phyloP scores from a whole-genome alignment of 345 rosid species.

The Aethionema arabicum region DNA sequence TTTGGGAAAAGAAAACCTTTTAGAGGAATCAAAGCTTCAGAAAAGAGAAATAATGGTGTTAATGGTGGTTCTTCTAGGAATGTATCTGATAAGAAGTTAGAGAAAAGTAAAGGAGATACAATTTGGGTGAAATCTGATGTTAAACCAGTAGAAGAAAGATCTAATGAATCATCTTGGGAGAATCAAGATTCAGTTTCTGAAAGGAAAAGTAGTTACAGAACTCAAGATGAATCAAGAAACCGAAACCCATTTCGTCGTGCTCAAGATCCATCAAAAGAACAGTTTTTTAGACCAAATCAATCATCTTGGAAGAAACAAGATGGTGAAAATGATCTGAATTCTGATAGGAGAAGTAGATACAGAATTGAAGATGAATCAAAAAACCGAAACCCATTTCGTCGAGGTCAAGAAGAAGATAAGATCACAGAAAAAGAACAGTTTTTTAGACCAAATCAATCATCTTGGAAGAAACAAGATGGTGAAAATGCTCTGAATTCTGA shows the following conservation, averaged over 20 bases:
- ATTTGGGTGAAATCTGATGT: slow-evolving; percentile 39
- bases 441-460: slow-evolving; percentile 26
- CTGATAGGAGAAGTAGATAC: slow-evolving; percentile 28
- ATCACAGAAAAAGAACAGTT: slow-evolving; percentile 18
- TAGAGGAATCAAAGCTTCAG: slow-evolving; percentile 26
- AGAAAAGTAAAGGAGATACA: slow-evolving; percentile 24
- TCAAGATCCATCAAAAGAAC: slow-evolving; percentile 18
- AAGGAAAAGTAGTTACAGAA: slow-evolving; percentile 24
- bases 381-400: slow-evolving; percentile 26
- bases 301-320: slow-evolving; percentile 39
- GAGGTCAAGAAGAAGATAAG: no score
- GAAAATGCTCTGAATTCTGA: slow-evolving; percentile 13
- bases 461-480: slow-evolving; percentile 39
- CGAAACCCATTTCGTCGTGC: slow-evolving; percentile 27
- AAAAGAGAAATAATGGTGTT: slow-evolving; percentile 20
- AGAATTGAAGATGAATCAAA: slow-evolving; percentile 32
- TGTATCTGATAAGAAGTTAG: not conserved
- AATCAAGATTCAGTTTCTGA: slow-evolving; percentile 37
- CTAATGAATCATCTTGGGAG: slow-evolving; percentile 40
- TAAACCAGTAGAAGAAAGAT: slow-evolving; percentile 23
- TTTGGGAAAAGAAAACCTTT: slow-evolving; percentile 38
- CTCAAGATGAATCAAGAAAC: slow-evolving; percentile 27
- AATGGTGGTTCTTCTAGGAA: not conserved
- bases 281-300: slow-evolving; percentile 21
- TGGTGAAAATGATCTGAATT: slow-evolving; percentile 16